Conservation (phyloP, 192 early-diverging fungal genomes). For the Coemansia umbellata region DNA sequence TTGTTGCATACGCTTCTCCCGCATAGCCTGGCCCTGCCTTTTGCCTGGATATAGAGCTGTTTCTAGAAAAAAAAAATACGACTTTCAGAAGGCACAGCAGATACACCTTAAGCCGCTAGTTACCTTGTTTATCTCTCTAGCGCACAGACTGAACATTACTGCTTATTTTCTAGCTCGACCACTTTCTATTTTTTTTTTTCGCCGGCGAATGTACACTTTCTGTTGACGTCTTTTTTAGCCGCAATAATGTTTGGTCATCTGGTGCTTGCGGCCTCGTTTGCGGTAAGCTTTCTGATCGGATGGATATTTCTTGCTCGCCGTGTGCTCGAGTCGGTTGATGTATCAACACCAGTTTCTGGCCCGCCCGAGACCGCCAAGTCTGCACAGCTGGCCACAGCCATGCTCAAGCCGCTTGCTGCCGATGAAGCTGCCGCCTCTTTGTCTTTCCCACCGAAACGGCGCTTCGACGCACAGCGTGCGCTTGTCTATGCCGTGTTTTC, state of each 20-base stretch:
- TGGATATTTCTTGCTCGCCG: conserved; percentile 67
- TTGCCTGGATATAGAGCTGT: too few relatives aligned
- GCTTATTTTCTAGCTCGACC: neutral
- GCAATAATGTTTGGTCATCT: conserved; percentile 47
- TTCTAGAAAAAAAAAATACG: too few relatives aligned
- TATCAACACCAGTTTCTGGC: conserved; percentile 27
- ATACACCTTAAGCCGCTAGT: too few relatives aligned
- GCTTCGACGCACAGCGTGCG: conserved; percentile 48
- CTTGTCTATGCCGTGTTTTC: conserved; percentile 72
- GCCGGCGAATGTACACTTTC: neutral
- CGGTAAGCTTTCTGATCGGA: conserved; percentile 66
- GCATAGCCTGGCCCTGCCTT: too few relatives aligned
- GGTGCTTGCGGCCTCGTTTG: conserved; percentile 59
- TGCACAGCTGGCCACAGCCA: conserved; percentile 24
- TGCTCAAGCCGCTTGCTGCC: conserved; percentile 17
- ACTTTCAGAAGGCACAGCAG: too few relatives aligned
- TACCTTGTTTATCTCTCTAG: conserved; percentile 1
- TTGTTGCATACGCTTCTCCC: too few relatives aligned
- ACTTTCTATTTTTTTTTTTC: neutral
- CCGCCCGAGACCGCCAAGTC: conserved; percentile 35
- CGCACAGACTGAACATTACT: neutral
- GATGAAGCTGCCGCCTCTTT: neutral
- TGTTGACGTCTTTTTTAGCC: neutral
- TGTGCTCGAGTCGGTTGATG: conserved; percentile 68
- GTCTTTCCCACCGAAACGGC: conserved; percentile 15